Evolutionary conservation across 305 asterid genomes (phyloP), one percentile per base, ranked within the genome.

Genomic region (Fraxinus floribunda): DNA sequence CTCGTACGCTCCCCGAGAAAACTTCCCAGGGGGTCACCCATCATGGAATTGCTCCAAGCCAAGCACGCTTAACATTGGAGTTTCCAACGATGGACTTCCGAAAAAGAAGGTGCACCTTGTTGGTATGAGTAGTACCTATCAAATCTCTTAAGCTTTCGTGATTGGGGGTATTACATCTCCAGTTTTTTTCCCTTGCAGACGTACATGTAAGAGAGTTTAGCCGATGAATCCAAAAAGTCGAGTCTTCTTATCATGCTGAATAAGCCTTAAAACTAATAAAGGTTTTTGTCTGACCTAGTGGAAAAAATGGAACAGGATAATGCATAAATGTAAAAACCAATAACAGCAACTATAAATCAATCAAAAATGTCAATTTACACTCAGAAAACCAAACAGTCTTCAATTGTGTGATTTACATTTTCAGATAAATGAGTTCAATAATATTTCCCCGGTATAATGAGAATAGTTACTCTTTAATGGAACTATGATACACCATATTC

Each of bases 381-480:
- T 68, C 38, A 29, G 36, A 18, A 26, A 55, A n/a, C 15, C 18
- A 26, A 29, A 11, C 6, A 11, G 20, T 29, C 75, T 11, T 68
- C 8, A 11, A 36, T 7, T 66, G 80, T 68, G 44, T 30, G 81
- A 82, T 82, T 76, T 81, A 86, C 90, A 86, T 36, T 78, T 88
- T 77, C 55, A 49, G 82, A 75, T 77, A 68, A 81, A 81, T 57
- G 83, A 70, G 75, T 70, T 26, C 26, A 60, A 79, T 83, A 49
- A 78, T 75, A 24, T 79, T 68, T 78, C 41, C 46, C 77, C 15
- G 18, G 11, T 73, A 62, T 62, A 22, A 79, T 60, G 78, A 77
- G 22, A 72, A 52, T 74, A 71, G 68, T 44, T 49, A 60, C 82
- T 52, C 72, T 83, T 29, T 78, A 4, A 18, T 41, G 30, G 16